phyloP scores from a whole-genome alignment of 345 rosid genomes.

The Noccaea caerulescens region DNA sequence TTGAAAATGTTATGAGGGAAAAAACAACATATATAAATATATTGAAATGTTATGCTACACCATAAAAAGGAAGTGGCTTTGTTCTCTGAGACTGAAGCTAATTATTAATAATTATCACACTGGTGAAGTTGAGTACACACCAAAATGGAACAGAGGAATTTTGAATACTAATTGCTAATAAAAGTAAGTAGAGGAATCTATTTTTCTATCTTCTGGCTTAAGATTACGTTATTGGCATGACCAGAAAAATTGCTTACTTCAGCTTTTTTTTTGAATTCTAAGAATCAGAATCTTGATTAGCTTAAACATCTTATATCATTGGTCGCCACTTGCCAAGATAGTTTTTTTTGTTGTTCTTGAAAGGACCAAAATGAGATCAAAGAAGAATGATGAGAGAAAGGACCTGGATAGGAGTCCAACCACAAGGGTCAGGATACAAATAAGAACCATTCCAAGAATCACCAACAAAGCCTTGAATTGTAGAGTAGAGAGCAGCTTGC shows the following conservation, averaged over 20 bases:
- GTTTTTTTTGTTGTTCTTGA: constrained; percentile 13
- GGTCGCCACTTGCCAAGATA: not conserved
- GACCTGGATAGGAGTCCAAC: constrained; percentile 97
- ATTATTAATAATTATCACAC: not conserved
- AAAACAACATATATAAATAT: not conserved
- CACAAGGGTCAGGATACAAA: constrained; percentile 97
- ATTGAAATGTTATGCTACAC: constrained; percentile 11
- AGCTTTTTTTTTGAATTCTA: not conserved
- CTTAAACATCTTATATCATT: not conserved
- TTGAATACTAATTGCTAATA: constrained; percentile 3
- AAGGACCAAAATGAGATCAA: constrained; percentile 9
- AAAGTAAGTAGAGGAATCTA: not conserved
- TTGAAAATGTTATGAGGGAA: not conserved
- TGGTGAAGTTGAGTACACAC: constrained; percentile 7
- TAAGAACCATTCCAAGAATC: constrained; percentile 88
- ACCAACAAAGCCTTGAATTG: constrained; percentile 88
- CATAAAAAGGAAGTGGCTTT: not conserved
- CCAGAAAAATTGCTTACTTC: not conserved
- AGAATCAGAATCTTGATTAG: constrained; percentile 17
- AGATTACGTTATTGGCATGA: constrained; percentile 15
- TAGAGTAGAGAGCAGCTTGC: constrained; percentile 66
- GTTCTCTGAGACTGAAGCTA: constrained; percentile 1
- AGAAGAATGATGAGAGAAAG: constrained; percentile 22
- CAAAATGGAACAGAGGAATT: constrained; percentile 16
- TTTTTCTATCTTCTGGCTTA: constrained; percentile 12